phyloP scores from a whole-genome alignment of 345 rosid species.

The Geranium rotundifolium region DNA sequence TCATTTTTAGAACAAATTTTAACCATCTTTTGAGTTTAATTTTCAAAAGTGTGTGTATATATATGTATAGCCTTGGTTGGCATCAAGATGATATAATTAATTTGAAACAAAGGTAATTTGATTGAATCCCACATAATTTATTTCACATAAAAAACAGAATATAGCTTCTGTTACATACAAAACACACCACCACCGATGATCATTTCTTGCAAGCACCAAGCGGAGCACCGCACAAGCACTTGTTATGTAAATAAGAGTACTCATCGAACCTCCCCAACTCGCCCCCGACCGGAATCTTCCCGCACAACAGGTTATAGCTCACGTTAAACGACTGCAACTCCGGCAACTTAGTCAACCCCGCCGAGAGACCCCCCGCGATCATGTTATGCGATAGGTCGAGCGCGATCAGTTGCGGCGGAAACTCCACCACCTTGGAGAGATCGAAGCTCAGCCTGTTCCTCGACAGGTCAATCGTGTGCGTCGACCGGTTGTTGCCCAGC shows the following conservation, averaged over 20 bases:
- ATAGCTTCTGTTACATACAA: no score
- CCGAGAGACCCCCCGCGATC: slow-evolving; percentile 9
- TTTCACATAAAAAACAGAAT: no score
- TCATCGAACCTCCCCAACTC: slow-evolving; percentile 6
- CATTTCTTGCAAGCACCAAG: slow-evolving; percentile 9
- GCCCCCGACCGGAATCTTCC: slow-evolving; percentile 18
- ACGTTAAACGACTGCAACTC: slow-evolving; percentile 10
- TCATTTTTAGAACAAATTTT: no score
- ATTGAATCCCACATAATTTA: no score
- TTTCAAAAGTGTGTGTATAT: no score
- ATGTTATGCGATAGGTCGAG: slow-evolving; percentile 15
- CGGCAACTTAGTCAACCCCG: slow-evolving; percentile 2
- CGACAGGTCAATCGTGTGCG: slow-evolving; percentile 7
- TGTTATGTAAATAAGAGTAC: slow-evolving; percentile 14
- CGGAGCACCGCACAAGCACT: slow-evolving; percentile 17
- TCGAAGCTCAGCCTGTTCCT: slow-evolving; percentile 18
- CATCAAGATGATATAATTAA: no score
- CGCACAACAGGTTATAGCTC: slow-evolving; percentile 17
- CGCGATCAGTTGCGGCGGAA: not conserved
- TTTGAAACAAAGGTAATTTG: no score
- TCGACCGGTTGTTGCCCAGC: slow-evolving; percentile 7
- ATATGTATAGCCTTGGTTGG: no score
- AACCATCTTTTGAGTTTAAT: no score
- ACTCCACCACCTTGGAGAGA: slow-evolving; percentile 7
- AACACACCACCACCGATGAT: no score